These are phyloP conservation scores for Pseudophaeomoniella oleicola DNA, from an alignment of 2,329 filamentous ascomycete genomes.

Conservation along the genomic window DNA sequence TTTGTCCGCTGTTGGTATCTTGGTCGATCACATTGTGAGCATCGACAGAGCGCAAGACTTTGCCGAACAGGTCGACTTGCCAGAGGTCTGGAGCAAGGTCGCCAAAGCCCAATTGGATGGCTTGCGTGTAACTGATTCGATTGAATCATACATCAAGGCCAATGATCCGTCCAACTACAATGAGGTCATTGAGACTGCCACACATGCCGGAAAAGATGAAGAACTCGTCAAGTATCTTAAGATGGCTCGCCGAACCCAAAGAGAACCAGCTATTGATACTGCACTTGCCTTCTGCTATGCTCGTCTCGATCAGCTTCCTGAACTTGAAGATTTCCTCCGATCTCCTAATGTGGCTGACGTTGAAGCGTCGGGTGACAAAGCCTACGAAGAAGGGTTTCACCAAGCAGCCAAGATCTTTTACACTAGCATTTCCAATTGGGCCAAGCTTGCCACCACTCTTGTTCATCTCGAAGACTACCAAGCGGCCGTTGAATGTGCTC, in stretches of 20 bases:
- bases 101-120: conserved; percentile 96
- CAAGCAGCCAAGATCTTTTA: conserved; percentile 99
- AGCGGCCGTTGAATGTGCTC: conserved; percentile 89
- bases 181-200: conserved; percentile 93
- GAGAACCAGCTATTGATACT: conserved; percentile 87
- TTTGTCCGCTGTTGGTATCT: conserved; percentile 70
- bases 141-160: conserved; percentile 95
- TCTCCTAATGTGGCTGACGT: conserved; percentile 89
- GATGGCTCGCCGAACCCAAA: conserved; percentile 93
- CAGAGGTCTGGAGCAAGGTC: conserved; percentile 96
- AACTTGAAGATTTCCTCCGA: conserved; percentile 92
- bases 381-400: conserved; percentile 84
- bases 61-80: conserved; percentile 82
- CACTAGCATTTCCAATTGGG: conserved; percentile 98
- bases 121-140: conserved; percentile 77
- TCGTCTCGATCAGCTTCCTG: conserved; percentile 75
- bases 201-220: conserved; percentile 91
- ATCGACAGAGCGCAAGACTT: conserved; percentile 95
- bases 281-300: conserved; percentile 88
- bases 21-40: conserved; percentile 93
- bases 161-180: conserved; percentile 82
- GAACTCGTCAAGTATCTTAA: conserved; percentile 91
- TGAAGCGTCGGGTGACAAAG: conserved; percentile 95
- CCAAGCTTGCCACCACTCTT: conserved; percentile 91
- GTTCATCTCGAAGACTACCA: conserved; percentile 98